Evolutionary conservation across 495 filamentous ascomycete species (phyloP), one percentile per base, ranked within the genome.

Genomic region (Xylaria palmicola): DNA sequence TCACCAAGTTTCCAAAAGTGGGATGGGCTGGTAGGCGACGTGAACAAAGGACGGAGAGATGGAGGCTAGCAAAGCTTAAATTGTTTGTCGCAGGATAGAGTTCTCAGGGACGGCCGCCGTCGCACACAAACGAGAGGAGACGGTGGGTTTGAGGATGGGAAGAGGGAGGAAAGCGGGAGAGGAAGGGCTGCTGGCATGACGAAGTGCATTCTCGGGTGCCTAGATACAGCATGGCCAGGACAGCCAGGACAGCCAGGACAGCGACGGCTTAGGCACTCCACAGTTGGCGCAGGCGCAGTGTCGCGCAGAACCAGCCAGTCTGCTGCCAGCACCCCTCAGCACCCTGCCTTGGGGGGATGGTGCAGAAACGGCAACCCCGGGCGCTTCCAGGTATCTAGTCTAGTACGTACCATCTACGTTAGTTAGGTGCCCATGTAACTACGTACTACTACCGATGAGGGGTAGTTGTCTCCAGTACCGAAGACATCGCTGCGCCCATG

Each of bases 11-110:
- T n/a, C n/a, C n/a, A n/a, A n/a, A n/a, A 39, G 20, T 5, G n/a
- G n/a, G 41, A 20, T 1, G 19, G 20, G 29, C 17, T 61, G 1
- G 20, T 9, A 24, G 40, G 27, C 17, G 50, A 40, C 20, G 50
- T 54, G 19, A 17, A 53, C 12, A 8, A 29, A 19, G 9, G 39
- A 22, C 1, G 6, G n/a, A 19, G 15, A 48, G 20, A 6, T 13
- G 17, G n/a, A 47, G 19, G 55, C 43, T 39, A 37, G 30, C 20
- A 58, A 58, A 58, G n/a, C 19, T 27, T 37, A 58, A 47, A 47
- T 20, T 44, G 41, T 17, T 58, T 36, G 12, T 47, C 26, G n/a
- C 36, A 26, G 27, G 30, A 20, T 36, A 36, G 34, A 20, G 43
- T 58, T 58, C 39, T 12, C 30, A 26, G n/a, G 55, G 30, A 48